Evolutionary conservation across 768 basidiomycete genomes (phyloP).

Genomic region (Macrolepiota dolichaula): DNA sequence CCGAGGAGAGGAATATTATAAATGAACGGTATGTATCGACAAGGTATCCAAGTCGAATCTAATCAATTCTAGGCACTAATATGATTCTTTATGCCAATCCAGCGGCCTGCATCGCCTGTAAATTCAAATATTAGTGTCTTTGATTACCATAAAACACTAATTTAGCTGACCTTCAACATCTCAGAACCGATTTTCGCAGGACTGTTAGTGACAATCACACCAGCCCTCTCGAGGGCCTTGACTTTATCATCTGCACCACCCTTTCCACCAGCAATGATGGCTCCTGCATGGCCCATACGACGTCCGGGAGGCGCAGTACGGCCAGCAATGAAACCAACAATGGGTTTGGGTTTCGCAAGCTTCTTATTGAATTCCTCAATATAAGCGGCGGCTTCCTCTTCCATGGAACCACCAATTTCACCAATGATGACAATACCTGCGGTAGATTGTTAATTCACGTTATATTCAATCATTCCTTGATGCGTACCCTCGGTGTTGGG

Average conservation of each 20-base stretch:
- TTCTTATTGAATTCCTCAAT: conserved; percentile 92
- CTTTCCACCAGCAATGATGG: conserved; percentile 97
- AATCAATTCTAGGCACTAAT: not conserved
- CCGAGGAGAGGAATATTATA: not conserved
- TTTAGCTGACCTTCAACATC: conserved; percentile 76
- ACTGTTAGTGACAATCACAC: conserved; percentile 90
- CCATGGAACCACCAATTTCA: conserved; percentile 99
- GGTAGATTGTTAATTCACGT: conserved; percentile 2
- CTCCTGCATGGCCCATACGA: conserved; percentile 98
- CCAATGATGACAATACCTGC: conserved; percentile 95
- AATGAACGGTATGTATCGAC: not conserved
- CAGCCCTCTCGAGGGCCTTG: conserved; percentile 83
- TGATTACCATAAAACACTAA: not conserved
- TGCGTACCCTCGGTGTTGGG: conserved; percentile 82
- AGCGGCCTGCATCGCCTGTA: conserved; percentile 76
- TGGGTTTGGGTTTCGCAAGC: conserved; percentile 83
- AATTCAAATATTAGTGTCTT: not conserved
- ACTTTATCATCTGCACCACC: conserved; percentile 97
- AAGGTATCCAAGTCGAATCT: conserved; percentile 19
- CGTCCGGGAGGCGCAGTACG: conserved; percentile 96
- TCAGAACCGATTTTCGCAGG: conserved; percentile 91
- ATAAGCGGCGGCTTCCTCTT: conserved; percentile 98
- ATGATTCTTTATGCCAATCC: conserved; percentile 46
- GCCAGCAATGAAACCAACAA: conserved; percentile 97
- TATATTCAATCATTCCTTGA: not conserved